These are phyloP conservation scores for Dendrobium huoshanense DNA, from an alignment of 106 monocot genomes.

Conservation along the genomic window DNA sequence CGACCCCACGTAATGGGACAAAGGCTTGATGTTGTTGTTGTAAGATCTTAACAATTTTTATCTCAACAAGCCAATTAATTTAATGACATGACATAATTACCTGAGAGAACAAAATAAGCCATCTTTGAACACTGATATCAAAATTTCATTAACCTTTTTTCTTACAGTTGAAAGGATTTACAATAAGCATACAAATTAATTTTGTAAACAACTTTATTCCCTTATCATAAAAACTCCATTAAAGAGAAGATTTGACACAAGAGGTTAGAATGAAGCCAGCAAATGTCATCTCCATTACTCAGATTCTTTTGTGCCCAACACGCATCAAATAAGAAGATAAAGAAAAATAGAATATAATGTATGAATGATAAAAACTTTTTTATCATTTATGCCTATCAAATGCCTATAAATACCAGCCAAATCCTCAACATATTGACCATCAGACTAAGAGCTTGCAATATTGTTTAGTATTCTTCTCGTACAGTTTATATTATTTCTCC, in stretches of 20 bases:
- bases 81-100: too few relatives aligned
- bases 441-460: neutral
- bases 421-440: neutral
- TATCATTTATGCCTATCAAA: neutral
- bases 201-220: neutral
- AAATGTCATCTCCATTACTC: neutral
- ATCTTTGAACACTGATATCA: too few relatives aligned
- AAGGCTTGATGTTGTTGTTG: too few relatives aligned
- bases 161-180: too few relatives aligned
- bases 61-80: too few relatives aligned
- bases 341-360: too few relatives aligned
- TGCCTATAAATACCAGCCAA: slow-evolving; percentile 16
- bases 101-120: too few relatives aligned
- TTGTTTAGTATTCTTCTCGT: neutral
- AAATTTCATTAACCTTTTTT: too few relatives aligned
- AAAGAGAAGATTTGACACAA: neutral
- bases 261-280: neutral
- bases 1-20: too few relatives aligned
- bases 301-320: neutral
- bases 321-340: too few relatives aligned
- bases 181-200: neutral
- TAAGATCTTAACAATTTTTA: too few relatives aligned
- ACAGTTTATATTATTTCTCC: neutral
- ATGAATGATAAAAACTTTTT: too few relatives aligned
- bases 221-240: neutral